These are phyloP conservation scores for Aspergillus spinulosporus DNA, from an alignment of 2,329 filamentous ascomycete genomes.

Conservation along the genomic window DNA sequence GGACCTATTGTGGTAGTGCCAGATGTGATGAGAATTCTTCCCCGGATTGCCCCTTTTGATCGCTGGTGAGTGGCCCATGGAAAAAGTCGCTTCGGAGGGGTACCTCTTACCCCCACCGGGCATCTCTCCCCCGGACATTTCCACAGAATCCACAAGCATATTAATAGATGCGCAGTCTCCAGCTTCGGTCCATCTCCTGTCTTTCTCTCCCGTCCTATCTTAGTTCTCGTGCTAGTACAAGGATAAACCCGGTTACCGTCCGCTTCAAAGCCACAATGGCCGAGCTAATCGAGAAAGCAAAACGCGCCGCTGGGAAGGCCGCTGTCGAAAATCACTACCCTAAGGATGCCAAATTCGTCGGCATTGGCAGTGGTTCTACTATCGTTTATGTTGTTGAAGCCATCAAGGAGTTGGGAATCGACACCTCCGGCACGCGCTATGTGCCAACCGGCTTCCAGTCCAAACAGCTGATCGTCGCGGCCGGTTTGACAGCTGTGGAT, in stretches of 20 bases:
- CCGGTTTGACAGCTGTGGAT: slow-evolving; percentile 73
- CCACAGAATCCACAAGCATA: slow-evolving; percentile 7
- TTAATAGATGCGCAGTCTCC: slow-evolving; percentile 18
- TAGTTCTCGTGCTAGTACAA: background rate
- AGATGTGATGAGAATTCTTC: slow-evolving; percentile 13
- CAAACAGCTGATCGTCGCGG: slow-evolving; percentile 77
- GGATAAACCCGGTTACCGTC: slow-evolving; percentile 1
- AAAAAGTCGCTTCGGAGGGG: slow-evolving; percentile 12
- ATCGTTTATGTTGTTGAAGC: slow-evolving; percentile 69
- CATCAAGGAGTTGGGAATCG: slow-evolving; percentile 53
- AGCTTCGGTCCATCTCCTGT: slow-evolving; percentile 8
- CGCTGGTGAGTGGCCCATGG: slow-evolving; percentile 12
- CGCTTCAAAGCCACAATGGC: slow-evolving; percentile 35
- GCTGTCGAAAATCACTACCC: slow-evolving; percentile 64
- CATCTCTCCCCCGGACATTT: slow-evolving; percentile 20
- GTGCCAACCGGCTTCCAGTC: slow-evolving; percentile 91
- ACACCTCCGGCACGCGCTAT: slow-evolving; percentile 68
- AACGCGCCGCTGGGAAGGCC: slow-evolving; percentile 58
- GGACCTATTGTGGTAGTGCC: slow-evolving; percentile 2
- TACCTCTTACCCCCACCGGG: slow-evolving; percentile 14
- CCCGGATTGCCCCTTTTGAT: background rate
- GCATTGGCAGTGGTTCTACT: slow-evolving; percentile 65
- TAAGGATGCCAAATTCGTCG: slow-evolving; percentile 57
- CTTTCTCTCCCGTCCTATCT: slow-evolving; percentile 7
- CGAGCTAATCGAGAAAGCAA: slow-evolving; percentile 56